Evolutionary conservation across 1,139 yeast species (phyloP), one percentile per base, ranked within the genome.

Genomic region (Suhomyces coccinellae): DNA sequence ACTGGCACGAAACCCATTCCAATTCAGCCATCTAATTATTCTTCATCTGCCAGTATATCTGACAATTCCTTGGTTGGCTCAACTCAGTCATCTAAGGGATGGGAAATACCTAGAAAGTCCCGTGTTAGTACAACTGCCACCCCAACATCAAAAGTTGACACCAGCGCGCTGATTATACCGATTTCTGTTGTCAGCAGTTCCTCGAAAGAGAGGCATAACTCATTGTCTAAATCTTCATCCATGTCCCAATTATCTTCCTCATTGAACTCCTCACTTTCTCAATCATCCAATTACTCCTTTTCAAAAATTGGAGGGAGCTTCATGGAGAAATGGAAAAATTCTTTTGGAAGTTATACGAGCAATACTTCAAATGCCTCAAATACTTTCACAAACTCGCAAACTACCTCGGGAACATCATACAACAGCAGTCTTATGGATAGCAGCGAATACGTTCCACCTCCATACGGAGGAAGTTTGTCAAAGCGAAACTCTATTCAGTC

Each of bases 231-330:
- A 42, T 62, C 74, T 7, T 59, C 75, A 1, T 73, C 78, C 0
- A 62, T 69, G 67, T 73, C 77, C 4, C 72, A 73, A 42, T 60
- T 73, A 17, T 71, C 77, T 3, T 70, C 77, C 4, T 72, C 77
- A 1, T 59, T 73, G 36, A 71, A 63, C 45, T 65, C 71, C 17
- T 57, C 71, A 2, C 66, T 75, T 3, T 65, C 69, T 8, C 65
- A 69, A 22, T 63, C 71, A 1, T 69, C 75, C 1, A 69, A 67
- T 44, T 71, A 69, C 51, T 71, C 77, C 0, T 55, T 73, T 20
- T 62, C 73, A 8, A 70, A 69, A 46, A 43, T 72, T n/a, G 76
- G 77, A 1, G 73, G 75, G 20, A 72, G 77, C 44, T 73, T 73
- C 49, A 54, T 73, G 55, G 79, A 74, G n/a, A 73, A 71, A 51